These are phyloP conservation scores for Colletotrichum falcatum DNA, from an alignment of 2,329 filamentous ascomycete genomes.

Conservation along the genomic window DNA sequence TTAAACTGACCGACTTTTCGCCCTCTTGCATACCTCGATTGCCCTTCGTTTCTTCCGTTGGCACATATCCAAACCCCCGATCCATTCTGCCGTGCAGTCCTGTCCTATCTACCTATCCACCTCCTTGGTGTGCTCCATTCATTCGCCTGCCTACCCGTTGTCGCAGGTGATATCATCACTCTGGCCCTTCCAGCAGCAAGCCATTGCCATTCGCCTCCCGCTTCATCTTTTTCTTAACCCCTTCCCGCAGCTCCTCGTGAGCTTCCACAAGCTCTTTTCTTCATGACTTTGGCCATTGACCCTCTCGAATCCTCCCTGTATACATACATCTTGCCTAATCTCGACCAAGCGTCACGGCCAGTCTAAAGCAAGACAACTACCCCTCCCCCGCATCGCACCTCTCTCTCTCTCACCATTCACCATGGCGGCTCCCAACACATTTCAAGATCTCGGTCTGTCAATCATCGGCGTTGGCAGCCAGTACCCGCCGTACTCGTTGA, in stretches of 20 bases:
- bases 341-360: conserved; percentile 1
- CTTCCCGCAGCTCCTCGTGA: conserved; percentile 2
- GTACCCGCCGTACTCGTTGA: conserved; percentile 69
- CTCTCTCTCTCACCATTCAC: background rate
- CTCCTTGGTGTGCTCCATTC: background rate
- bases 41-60: background rate
- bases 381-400: conserved; percentile 34
- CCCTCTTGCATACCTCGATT: background rate
- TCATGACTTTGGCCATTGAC: conserved; percentile 10
- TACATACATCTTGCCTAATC: background rate
- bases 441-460: conserved; percentile 68
- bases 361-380: conserved; percentile 1
- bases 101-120: background rate
- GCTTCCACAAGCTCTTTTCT: background rate
- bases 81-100: too few species aligned
- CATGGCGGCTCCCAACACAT: conserved; percentile 58
- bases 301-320: background rate
- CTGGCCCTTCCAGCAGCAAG: background rate
- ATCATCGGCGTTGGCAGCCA: conserved; percentile 70
- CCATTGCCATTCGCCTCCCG: conserved; percentile 16
- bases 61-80: background rate
- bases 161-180: conserved; percentile 38
- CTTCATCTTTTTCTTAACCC: background rate
- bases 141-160: background rate
- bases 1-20: conserved; percentile 37